Percentiles rank a stretch among this genome's conserved stretches.
Evolutionary conservation across 1,284 basidiomycete genomes (phyloP).

Genomic region (Sphagnurus paluster): DNA sequence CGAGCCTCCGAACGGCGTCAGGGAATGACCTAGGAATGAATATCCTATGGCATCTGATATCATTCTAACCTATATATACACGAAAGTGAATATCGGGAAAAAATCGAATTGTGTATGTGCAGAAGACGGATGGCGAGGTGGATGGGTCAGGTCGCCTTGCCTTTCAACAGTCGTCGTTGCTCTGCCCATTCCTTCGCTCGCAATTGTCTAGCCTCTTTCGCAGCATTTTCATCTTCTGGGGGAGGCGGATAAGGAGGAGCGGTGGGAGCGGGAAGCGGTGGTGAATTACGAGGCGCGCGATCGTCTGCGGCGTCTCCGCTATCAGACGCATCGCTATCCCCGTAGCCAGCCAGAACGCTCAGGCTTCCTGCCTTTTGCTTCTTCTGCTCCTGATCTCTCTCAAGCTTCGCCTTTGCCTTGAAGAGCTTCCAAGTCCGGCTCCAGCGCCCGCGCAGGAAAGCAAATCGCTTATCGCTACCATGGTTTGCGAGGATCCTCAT

Average conservation of each 20-base stretch:
- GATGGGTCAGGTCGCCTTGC: not conserved
- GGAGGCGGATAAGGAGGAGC: not conserved
- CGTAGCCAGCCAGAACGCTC: slow-evolving; percentile 58
- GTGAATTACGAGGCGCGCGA: not conserved
- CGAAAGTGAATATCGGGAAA: too few relatives aligned
- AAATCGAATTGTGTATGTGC: too few relatives aligned
- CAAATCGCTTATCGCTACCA: slow-evolving; percentile 67
- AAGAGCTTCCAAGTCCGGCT: slow-evolving; percentile 56
- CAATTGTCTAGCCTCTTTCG: slow-evolving; percentile 49
- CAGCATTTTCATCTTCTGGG: slow-evolving; percentile 13
- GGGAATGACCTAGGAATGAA: too few relatives aligned
- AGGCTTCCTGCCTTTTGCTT: slow-evolving; percentile 32
- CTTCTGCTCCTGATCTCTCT: slow-evolving; percentile 31
- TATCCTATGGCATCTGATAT: too few relatives aligned
- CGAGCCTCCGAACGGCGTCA: too few relatives aligned
- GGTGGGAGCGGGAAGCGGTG: too few relatives aligned
- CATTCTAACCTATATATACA: too few relatives aligned
- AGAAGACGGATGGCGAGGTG: not conserved
- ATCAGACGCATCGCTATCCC: slow-evolving; percentile 40
- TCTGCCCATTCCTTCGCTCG: slow-evolving; percentile 58
- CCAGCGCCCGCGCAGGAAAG: slow-evolving; percentile 80
- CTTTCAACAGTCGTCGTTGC: slow-evolving; percentile 32
- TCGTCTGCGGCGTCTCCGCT: slow-evolving; percentile 12
- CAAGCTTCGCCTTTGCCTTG: slow-evolving; percentile 43
- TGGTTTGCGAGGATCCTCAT: slow-evolving; percentile 88